Conservation (phyloP, 1,284 basidiomycete species). For the Melampsora americana region DNA sequence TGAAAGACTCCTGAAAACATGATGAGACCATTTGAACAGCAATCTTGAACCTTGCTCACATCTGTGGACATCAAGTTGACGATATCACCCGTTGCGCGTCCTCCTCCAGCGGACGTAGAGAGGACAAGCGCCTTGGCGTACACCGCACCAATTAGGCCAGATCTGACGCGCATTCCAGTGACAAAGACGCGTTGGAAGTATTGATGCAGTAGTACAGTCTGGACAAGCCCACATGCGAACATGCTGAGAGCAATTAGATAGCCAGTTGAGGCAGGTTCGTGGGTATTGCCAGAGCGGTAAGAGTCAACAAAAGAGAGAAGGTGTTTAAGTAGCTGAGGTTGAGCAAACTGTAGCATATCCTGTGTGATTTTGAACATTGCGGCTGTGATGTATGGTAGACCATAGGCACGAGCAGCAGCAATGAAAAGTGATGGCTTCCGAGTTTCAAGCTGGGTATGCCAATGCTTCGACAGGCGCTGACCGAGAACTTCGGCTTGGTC, state of each 20-base stretch:
- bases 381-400: slow-evolving; percentile 70
- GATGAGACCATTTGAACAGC: slow-evolving; percentile 65
- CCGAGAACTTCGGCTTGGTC: slow-evolving; percentile 75
- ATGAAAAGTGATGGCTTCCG: slow-evolving; percentile 63
- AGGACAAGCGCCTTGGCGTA: slow-evolving; percentile 82
- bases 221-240: slow-evolving; percentile 71
- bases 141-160: slow-evolving; percentile 77
- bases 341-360: slow-evolving; percentile 76
- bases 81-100: slow-evolving; percentile 79
- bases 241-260: slow-evolving; percentile 73
- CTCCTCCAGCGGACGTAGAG: slow-evolving; percentile 72
- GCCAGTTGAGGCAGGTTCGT: slow-evolving; percentile 59
- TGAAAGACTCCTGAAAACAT: slow-evolving; percentile 63
- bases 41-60: slow-evolving; percentile 79
- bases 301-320: slow-evolving; percentile 75
- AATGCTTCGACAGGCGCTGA: slow-evolving; percentile 60
- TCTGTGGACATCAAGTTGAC: slow-evolving; percentile 84
- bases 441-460: slow-evolving; percentile 51
- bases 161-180: slow-evolving; percentile 86
- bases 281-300: slow-evolving; percentile 62
- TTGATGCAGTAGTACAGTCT: slow-evolving; percentile 83
- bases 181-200: slow-evolving; percentile 78
- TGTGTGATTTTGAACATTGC: slow-evolving; percentile 61
- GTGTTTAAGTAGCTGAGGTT: slow-evolving; percentile 80
- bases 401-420: slow-evolving; percentile 73